A percentile compares a stretch with the other conserved stretches of the same genome.
Conservation (phyloP, 2,329 filamentous ascomycete species). For the Hypoxylon sp. region DNA sequence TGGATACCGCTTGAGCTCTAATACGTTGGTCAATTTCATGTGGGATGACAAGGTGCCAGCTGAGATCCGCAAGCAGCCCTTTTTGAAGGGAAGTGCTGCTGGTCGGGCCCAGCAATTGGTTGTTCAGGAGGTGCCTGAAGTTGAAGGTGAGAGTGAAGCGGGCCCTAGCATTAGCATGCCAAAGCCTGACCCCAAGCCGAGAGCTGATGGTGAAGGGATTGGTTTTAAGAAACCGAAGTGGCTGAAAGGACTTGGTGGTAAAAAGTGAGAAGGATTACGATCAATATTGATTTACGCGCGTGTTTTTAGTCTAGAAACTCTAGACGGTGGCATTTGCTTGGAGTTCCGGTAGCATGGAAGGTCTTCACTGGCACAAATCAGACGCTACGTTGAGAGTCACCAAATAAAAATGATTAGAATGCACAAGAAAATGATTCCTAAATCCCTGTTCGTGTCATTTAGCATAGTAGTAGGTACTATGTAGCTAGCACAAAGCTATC, state of each 20-base stretch:
- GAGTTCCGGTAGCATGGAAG: constrained; percentile 35
- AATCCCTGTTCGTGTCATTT: constrained; percentile 45
- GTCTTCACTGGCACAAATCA: constrained; percentile 8
- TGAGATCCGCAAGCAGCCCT: constrained; percentile 52
- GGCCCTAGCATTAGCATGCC: constrained; percentile 11
- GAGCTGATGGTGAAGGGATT: constrained; percentile 44
- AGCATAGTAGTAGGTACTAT: constrained; percentile 45
- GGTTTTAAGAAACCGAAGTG: constrained; percentile 74
- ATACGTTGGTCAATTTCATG: constrained; percentile 77
- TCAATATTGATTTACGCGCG: constrained; percentile 8
- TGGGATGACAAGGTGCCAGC: constrained; percentile 51
- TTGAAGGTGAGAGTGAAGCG: constrained; percentile 51
- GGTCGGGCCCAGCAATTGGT: constrained; percentile 71
- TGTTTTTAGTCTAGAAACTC: constrained; percentile 20
- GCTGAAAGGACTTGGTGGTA: constrained; percentile 78
- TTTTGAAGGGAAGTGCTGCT: constrained; percentile 65
- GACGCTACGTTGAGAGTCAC: neutral
- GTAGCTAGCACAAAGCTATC: constrained; percentile 43
- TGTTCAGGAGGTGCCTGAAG: constrained; percentile 64
- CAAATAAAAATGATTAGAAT: constrained; percentile 24
- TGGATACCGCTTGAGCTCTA: constrained; percentile 78
- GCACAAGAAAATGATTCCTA: constrained; percentile 35
- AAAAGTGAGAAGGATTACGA: constrained; percentile 69
- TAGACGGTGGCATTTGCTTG: constrained; percentile 19
- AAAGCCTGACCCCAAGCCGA: constrained; percentile 38